A percentile compares a stretch with the other conserved stretches of the same genome.
These are phyloP conservation scores for Seiridium cupressi DNA, from an alignment of 2,329 filamentous ascomycete genomes.

Conservation along the genomic window DNA sequence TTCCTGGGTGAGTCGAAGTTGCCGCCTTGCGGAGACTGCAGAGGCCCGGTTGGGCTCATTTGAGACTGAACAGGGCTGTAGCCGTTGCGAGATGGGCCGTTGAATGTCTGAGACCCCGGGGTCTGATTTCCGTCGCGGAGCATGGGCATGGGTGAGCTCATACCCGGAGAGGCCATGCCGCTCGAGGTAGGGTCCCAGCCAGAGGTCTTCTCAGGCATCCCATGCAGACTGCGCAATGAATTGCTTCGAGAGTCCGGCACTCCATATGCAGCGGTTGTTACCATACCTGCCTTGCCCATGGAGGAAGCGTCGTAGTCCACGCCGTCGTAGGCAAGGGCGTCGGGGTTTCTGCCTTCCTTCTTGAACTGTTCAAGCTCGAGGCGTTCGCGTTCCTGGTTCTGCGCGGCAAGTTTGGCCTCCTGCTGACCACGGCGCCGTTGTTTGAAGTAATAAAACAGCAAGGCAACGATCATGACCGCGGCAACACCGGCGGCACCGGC, in stretches of 20 bases:
- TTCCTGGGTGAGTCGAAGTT: not conserved
- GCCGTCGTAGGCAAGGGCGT: slow-evolving; percentile 37
- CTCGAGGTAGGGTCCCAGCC: slow-evolving; percentile 21
- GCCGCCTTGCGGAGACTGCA: slow-evolving; percentile 16
- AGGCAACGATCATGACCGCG: slow-evolving; percentile 26
- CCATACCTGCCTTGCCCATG: slow-evolving; percentile 25
- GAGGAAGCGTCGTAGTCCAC: slow-evolving; percentile 36
- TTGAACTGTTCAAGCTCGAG: slow-evolving; percentile 50
- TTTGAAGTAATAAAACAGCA: slow-evolving; percentile 52
- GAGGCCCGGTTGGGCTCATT: slow-evolving; percentile 13
- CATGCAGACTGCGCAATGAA: slow-evolving; percentile 21
- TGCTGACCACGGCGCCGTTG: slow-evolving; percentile 50
- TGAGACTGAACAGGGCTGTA: slow-evolving; percentile 12
- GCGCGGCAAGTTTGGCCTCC: slow-evolving; percentile 47
- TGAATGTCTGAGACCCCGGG: not conserved
- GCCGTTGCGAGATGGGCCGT: slow-evolving; percentile 15
- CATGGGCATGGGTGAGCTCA: slow-evolving; percentile 24
- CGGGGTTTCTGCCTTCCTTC: slow-evolving; percentile 46
- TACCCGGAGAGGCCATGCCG: slow-evolving; percentile 8
- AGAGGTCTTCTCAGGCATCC: slow-evolving; percentile 25
- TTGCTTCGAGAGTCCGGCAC: slow-evolving; percentile 23
- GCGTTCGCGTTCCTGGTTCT: slow-evolving; percentile 44
- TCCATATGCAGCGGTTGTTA: slow-evolving; percentile 28
- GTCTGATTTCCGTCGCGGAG: not conserved
- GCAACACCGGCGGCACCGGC: slow-evolving; percentile 44